Percentiles rank a stretch among this genome's conserved stretches.
phyloP scores from a whole-genome alignment of 495 filamentous ascomycete species.

The Bathelium albidoporum region DNA sequence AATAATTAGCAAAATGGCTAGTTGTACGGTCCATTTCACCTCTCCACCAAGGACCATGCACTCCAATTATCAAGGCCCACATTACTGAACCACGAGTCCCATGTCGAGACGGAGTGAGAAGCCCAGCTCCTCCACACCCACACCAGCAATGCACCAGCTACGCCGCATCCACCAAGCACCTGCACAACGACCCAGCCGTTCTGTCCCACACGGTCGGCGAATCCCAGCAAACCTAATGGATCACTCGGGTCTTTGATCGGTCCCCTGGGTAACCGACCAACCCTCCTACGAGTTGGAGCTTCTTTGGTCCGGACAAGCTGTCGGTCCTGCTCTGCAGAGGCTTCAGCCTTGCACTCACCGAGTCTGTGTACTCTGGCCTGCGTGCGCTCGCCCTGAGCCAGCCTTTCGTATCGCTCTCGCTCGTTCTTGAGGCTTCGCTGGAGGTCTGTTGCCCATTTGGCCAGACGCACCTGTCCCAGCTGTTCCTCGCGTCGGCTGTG shows the following conservation, averaged over 20 bases:
- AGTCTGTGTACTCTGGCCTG: conserved; percentile 66
- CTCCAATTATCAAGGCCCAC: neutral
- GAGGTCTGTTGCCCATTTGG: conserved; percentile 83
- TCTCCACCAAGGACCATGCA: neutral
- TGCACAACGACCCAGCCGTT: conserved; percentile 63
- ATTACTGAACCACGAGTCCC: neutral
- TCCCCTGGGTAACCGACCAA: conserved; percentile 17
- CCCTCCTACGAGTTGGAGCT: conserved; percentile 13
- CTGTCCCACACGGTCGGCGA: conserved; percentile 55
- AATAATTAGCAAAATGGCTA: neutral
- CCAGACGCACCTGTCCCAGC: conserved; percentile 68
- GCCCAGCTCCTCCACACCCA: conserved; percentile 23
- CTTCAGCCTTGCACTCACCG: conserved; percentile 44
- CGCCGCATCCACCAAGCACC: conserved; percentile 63
- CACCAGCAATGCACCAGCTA: conserved; percentile 62
- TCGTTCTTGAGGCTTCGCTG: conserved; percentile 77
- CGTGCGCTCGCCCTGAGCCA: conserved; percentile 61
- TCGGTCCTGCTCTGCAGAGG: conserved; percentile 42
- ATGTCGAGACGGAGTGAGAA: neutral
- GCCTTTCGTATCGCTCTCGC: conserved; percentile 60
- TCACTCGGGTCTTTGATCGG: conserved; percentile 46
- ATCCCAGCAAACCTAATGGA: conserved; percentile 64
- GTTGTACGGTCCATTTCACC: neutral
- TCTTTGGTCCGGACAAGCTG: conserved; percentile 26
- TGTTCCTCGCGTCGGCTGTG: conserved; percentile 28